Evolutionary conservation across 768 basidiomycete species (phyloP).

Genomic region (Lentinula detonsa): DNA sequence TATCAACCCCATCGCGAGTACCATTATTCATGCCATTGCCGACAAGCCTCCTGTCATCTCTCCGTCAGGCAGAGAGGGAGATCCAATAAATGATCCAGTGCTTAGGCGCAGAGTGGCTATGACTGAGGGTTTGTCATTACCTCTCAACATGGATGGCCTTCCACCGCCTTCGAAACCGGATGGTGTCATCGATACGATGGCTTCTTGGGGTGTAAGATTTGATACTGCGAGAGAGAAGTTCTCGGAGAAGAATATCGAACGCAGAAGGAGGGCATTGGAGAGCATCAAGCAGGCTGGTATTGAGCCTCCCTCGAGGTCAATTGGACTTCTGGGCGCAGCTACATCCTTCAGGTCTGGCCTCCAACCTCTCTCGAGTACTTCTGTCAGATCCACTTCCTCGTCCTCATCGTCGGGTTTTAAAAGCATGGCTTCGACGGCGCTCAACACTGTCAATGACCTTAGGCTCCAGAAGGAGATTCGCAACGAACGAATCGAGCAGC

Average conservation of each 20-base stretch:
- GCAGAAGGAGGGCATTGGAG: conserved; percentile 4
- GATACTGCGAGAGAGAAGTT: conserved; percentile 11
- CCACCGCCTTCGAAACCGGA: no score
- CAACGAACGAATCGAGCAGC: neutral
- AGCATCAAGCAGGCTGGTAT: neutral
- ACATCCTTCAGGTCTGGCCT: no score
- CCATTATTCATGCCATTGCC: conserved; percentile 13
- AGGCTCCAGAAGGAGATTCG: neutral
- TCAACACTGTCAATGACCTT: neutral
- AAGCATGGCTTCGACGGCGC: neutral
- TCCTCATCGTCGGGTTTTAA: neutral
- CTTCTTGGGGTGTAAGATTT: conserved; percentile 13
- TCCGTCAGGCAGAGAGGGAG: neutral
- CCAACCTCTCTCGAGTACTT: no score
- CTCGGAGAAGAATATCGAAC: conserved; percentile 11
- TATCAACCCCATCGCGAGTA: neutral
- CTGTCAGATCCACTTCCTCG: no score
- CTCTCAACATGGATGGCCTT: conserved; percentile 6
- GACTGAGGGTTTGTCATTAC: conserved; percentile 13
- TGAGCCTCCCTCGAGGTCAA: neutral
- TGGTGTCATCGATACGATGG: neutral
- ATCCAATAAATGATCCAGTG: neutral
- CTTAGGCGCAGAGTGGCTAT: conserved; percentile 11
- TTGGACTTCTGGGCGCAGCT: no score
- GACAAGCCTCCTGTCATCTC: conserved; percentile 8